These are phyloP conservation scores for Guyanaporus albipodus DNA, from an alignment of 768 basidiomycete genomes.

Conservation along the genomic window DNA sequence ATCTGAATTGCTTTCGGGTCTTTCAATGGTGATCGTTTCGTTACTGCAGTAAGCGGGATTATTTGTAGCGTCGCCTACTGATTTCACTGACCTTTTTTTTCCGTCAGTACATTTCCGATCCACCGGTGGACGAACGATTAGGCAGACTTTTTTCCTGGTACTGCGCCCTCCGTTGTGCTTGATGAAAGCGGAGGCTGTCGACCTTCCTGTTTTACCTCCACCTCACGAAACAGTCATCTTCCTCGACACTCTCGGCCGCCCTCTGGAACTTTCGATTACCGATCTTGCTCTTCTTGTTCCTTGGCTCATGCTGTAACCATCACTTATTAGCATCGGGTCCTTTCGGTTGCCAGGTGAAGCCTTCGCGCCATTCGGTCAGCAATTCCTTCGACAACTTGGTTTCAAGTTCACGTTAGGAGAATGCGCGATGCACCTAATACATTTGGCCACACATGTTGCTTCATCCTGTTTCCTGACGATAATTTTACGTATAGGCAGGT, in stretches of 20 bases:
- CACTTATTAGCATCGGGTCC: not conserved
- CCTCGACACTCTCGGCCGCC: not conserved
- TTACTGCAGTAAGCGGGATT: slow-evolving; percentile 22
- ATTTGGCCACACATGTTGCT: not conserved
- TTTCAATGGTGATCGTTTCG: slow-evolving; percentile 4
- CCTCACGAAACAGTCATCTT: not conserved
- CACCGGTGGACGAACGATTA: not conserved
- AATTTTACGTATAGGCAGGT: slow-evolving; percentile 4
- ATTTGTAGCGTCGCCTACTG: slow-evolving; percentile 1
- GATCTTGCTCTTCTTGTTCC: not conserved
- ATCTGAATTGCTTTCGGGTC: slow-evolving; percentile 15
- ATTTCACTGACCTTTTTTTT: slow-evolving; percentile 15
- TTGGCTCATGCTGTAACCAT: not conserved
- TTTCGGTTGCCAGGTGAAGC: slow-evolving; percentile 8
- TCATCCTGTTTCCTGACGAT: not conserved
- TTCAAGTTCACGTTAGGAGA: not conserved
- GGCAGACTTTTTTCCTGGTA: not conserved
- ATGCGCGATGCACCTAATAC: slow-evolving; percentile 1
- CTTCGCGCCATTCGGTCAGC: not conserved
- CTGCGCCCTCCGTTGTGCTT: not conserved
- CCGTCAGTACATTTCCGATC: not conserved
- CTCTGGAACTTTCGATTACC: not conserved
- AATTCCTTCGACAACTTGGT: not conserved
- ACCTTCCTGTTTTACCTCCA: slow-evolving; percentile 2
- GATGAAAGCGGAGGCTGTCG: not conserved